phyloP scores from a whole-genome alignment of 208 protist genomes.

The Trypanosoma cruzi region DNA sequence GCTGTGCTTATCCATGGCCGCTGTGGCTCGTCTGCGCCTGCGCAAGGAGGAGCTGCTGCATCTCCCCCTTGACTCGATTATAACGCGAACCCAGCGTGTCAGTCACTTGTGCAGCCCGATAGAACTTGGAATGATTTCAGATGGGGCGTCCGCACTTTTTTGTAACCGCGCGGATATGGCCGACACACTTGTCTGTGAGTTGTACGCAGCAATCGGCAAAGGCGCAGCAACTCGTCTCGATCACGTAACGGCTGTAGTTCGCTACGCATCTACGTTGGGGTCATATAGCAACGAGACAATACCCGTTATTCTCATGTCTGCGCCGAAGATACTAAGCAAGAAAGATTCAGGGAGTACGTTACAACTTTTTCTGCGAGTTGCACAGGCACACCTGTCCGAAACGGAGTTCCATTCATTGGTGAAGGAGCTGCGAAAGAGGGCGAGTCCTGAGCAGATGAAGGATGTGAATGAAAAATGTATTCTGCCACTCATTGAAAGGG shows the following conservation, averaged over 20 bases:
- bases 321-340: constrained; percentile 10
- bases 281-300: constrained; percentile 19
- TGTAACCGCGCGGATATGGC: constrained; percentile 28
- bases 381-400: background rate
- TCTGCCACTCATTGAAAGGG: background rate
- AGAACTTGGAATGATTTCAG: constrained; percentile 68
- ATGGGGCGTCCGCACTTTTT: constrained; percentile 45
- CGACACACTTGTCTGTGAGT: constrained; percentile 40
- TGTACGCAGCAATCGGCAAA: constrained; percentile 28
- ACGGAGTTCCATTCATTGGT: constrained; percentile 2
- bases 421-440: constrained; percentile 19
- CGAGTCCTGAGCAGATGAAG: constrained; percentile 13
- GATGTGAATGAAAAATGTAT: background rate
- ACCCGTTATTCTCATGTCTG: background rate
- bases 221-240: constrained; percentile 9
- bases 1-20: constrained; percentile 70
- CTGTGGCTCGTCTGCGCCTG: constrained; percentile 37
- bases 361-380: constrained; percentile 6
- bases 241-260: constrained; percentile 22
- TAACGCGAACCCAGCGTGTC: constrained; percentile 32
- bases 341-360: constrained; percentile 20
- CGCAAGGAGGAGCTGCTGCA: constrained; percentile 4
- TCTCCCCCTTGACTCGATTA: constrained; percentile 5
- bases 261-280: constrained; percentile 11
- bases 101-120: constrained; percentile 46